Base-by-base conservation (phyloP, 2,329 filamentous ascomycete genomes). In the Colletotrichum magnum region DNA sequence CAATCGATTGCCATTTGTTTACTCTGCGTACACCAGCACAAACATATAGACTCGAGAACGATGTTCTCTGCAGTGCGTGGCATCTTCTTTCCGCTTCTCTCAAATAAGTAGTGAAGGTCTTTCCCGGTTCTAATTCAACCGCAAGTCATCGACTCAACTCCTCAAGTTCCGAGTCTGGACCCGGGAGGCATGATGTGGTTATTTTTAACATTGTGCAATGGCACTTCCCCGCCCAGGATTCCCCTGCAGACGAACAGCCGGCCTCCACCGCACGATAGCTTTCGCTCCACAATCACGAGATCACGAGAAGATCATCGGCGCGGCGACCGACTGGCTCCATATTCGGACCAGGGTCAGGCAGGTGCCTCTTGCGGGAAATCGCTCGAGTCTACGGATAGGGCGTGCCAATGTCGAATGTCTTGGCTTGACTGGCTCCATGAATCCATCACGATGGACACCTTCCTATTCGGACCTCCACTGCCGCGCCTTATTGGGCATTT, bases 381-480 rank as follows among this genome's bases (percentile, higher is more conserved):
- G 6, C 50, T 61, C n/a, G 13, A 16, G 18, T 18, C 18, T 15
- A n/a, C 10, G 10, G n/a, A 21, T 18, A 24, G 45, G 21, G 21
- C 16, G 15, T 18, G 45, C 6, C 45, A 47, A 18, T 18, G 12
- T 43, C 13, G 18, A 24, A 50, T 15, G 12, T 28, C 43, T 58
- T 58, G 52, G 61, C 52, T 26, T 7, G 39, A 57, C 39, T 12
- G 28, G 13, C 53, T 21, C 50, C 43, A 56, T 26, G 43, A 63
- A 47, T 32, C 64, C 64, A 63, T 57, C 45, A 12, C 53, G 39
- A 47, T 12, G 16, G 52, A n/a, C 45, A 68, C 64, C 64, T 68
- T 68, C 45, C 64, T 56, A 13, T 45, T 68, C n/a, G 15, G 21
- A 64, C 6, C 52, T 45, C 28, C 2, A 7, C 10, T 6, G 10